Evolutionary conservation across 768 basidiomycete genomes (phyloP).

Genomic region (Tulasnella sp.): DNA sequence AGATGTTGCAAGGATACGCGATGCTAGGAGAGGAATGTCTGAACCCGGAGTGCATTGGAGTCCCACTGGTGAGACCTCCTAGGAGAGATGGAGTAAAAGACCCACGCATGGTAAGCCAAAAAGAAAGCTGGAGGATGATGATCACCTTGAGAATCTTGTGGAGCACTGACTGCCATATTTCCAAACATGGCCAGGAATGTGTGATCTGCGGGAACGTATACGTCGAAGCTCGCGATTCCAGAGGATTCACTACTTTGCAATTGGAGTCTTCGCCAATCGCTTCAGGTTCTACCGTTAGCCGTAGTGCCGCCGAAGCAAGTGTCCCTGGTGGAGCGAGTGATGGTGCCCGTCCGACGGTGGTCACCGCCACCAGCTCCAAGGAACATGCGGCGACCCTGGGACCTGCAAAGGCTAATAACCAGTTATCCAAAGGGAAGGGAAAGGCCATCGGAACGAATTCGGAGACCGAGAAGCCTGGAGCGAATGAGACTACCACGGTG

Average conservation of each 20-base stretch:
- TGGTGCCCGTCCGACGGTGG: neutral
- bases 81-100: conserved; percentile 33
- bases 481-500: neutral
- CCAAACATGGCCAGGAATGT: conserved; percentile 45
- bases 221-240: conserved; percentile 26
- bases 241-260: conserved; percentile 1
- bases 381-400: neutral
- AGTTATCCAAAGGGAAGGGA: neutral
- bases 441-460: neutral
- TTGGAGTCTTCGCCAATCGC: neutral
- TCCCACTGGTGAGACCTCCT: conserved; percentile 75
- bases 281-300: neutral
- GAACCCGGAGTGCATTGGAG: conserved; percentile 54
- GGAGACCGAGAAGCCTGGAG: neutral
- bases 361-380: neutral
- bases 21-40: conserved; percentile 85
- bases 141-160: neutral
- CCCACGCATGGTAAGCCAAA: conserved; percentile 49
- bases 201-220: conserved; percentile 62
- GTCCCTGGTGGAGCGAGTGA: neutral
- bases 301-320: neutral
- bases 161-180: neutral
- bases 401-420: neutral
- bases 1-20: conserved; percentile 71
- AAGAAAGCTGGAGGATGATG: neutral